Conservation (phyloP, 176 grass and related monocot genomes). For the Paspalum notatum region DNA sequence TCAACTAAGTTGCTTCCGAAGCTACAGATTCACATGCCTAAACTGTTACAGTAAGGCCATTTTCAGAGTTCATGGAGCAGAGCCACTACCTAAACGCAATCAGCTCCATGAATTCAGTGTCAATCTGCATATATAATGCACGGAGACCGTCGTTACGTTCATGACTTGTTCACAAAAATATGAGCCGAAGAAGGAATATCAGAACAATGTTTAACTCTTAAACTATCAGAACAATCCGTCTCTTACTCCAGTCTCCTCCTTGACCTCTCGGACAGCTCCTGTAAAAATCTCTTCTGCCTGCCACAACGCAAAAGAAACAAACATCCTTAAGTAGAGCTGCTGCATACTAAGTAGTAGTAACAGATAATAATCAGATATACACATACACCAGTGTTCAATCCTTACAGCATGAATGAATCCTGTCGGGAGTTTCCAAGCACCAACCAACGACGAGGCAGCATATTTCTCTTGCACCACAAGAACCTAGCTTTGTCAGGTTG, state of each 20-base stretch:
- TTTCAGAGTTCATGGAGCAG: background rate
- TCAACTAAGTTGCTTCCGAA: too few species aligned
- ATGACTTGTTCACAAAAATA: background rate
- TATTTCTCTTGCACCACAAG: constrained; percentile 78
- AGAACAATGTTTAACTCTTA: background rate
- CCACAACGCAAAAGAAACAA: background rate
- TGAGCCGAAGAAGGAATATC: background rate
- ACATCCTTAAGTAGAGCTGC: too few species aligned
- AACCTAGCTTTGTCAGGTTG: constrained; percentile 32
- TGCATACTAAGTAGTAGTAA: too few species aligned
- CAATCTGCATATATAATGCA: constrained; percentile 47
- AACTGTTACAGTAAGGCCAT: too few species aligned
- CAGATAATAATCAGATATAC: too few species aligned
- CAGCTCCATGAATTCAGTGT: constrained; percentile 67
- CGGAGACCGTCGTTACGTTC: constrained; percentile 6
- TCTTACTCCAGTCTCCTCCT: constrained; percentile 84
- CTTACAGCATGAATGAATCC: constrained; percentile 68
- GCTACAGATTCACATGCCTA: too few species aligned
- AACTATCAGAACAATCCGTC: background rate
- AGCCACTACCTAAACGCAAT: constrained; percentile 64
- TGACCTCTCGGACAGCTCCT: constrained; percentile 68
- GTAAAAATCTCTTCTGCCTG: constrained; percentile 79
- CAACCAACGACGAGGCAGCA: constrained; percentile 38
- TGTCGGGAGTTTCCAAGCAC: constrained; percentile 69
- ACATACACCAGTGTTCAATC: background rate